Evolutionary conservation across 2,329 filamentous ascomycete genomes (phyloP).

Genomic region (Dactylellina leptospora): DNA sequence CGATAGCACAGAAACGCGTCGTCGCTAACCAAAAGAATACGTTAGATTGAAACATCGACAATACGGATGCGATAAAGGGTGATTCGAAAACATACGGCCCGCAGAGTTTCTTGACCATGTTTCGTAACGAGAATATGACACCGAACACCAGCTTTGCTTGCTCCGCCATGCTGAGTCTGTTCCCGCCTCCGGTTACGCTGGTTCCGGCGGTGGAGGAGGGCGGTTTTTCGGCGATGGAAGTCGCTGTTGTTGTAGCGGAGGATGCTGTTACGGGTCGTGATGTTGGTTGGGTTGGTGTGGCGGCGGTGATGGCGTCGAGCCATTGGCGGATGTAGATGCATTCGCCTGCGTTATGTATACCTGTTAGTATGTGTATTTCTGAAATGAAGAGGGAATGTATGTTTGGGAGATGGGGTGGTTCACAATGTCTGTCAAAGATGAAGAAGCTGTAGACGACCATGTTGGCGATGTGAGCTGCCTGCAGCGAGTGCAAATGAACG

Average conservation of each 20-base stretch:
- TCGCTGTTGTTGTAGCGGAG: constrained; percentile 37
- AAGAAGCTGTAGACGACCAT: constrained; percentile 99
- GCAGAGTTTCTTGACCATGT: constrained; percentile 93
- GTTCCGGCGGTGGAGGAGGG: too few species aligned
- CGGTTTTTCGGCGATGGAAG: constrained; percentile 58
- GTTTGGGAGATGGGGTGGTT: constrained; percentile 57
- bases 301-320: constrained; percentile 63
- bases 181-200: too few species aligned
- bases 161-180: constrained; percentile 71
- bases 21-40: constrained; percentile 46
- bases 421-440: constrained; percentile 99
- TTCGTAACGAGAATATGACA: constrained; percentile 92
- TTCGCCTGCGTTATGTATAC: constrained; percentile 72
- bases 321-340: constrained; percentile 95
- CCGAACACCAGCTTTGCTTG: constrained; percentile 98
- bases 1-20: constrained; percentile 87
- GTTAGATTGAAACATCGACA: background rate
- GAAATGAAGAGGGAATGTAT: background rate
- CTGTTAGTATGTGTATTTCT: constrained; percentile 9
- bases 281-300: constrained; percentile 61
- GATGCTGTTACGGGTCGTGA: constrained; percentile 63
- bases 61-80: background rate
- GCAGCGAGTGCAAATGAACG: background rate
- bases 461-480: constrained; percentile 57
- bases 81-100: constrained; percentile 54